phyloP scores from a whole-genome alignment of 257 asterid species.

The Handroanthus guayacan region DNA sequence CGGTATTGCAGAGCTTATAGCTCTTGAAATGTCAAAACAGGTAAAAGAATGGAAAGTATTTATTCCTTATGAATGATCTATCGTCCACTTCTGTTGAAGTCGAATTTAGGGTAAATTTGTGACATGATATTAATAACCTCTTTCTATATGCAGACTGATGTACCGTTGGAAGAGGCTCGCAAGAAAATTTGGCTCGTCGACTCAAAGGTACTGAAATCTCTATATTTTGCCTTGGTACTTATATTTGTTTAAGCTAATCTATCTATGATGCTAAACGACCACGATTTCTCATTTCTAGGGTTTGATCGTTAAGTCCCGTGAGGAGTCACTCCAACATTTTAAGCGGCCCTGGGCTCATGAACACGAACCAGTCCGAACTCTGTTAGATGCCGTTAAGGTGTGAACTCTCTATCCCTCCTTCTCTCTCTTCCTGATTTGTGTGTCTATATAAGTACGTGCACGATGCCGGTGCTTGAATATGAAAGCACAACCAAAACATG shows the following conservation, averaged over 20 bases:
- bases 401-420: constrained; percentile 7
- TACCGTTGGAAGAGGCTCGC: constrained; percentile 86
- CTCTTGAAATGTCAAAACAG: constrained; percentile 97
- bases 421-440: not conserved
- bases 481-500: not conserved
- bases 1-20: constrained; percentile 97
- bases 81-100: not conserved
- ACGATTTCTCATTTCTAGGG: constrained; percentile 49
- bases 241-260: not conserved
- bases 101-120: constrained; percentile 19
- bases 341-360: constrained; percentile 83
- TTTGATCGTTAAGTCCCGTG: constrained; percentile 66
- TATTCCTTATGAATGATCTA: not conserved
- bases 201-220: constrained; percentile 54
- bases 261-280: not conserved
- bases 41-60: constrained; percentile 41
- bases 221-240: not conserved
- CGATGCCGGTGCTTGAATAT: not conserved
- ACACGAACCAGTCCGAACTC: constrained; percentile 59
- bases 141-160: constrained; percentile 65
- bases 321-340: constrained; percentile 72
- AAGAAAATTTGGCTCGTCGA: constrained; percentile 86
- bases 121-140: not conserved
- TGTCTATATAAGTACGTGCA: not conserved
- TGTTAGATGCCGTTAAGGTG: constrained; percentile 71